Conservation (phyloP, 257 asterid species). For the Avicennia marina region DNA sequence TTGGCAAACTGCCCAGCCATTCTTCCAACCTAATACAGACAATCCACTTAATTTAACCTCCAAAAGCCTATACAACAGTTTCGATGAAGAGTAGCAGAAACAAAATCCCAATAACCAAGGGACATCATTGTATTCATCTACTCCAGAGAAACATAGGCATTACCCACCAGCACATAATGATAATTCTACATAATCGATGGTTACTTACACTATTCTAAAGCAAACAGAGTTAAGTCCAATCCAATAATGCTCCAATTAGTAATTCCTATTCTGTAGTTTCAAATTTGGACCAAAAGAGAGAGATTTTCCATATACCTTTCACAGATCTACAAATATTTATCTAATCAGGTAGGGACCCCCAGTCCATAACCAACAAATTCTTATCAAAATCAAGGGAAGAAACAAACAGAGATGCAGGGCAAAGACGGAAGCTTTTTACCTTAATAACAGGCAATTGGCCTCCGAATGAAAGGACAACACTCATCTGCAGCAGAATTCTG, state of each 20-base stretch:
- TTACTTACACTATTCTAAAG: not conserved
- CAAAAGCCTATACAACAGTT: not conserved
- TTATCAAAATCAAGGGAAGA: not conserved
- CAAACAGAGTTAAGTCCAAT: not conserved
- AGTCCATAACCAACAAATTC: not conserved
- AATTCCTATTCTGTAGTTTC: not conserved
- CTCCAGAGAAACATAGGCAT: slow-evolving; percentile 9
- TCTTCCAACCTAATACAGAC: no score
- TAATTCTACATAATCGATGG: not conserved
- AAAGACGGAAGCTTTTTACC: slow-evolving; percentile 29
- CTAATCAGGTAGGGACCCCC: slow-evolving; percentile 5
- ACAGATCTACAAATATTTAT: slow-evolving; percentile 16
- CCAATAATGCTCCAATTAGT: not conserved
- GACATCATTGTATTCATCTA: not conserved
- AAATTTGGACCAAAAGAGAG: not conserved
- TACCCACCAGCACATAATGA: not conserved
- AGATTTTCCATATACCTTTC: not conserved
- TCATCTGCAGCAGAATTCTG: slow-evolving; percentile 74
- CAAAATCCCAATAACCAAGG: not conserved
- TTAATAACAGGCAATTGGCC: slow-evolving; percentile 78
- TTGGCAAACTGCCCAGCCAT: no score
- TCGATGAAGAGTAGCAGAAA: not conserved
- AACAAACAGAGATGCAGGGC: not conserved
- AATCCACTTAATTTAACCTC: slow-evolving; percentile 8
- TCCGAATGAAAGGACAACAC: slow-evolving; percentile 78